Base-by-base conservation (phyloP, 345 rosid genomes). In the Citrus inodora region DNA sequence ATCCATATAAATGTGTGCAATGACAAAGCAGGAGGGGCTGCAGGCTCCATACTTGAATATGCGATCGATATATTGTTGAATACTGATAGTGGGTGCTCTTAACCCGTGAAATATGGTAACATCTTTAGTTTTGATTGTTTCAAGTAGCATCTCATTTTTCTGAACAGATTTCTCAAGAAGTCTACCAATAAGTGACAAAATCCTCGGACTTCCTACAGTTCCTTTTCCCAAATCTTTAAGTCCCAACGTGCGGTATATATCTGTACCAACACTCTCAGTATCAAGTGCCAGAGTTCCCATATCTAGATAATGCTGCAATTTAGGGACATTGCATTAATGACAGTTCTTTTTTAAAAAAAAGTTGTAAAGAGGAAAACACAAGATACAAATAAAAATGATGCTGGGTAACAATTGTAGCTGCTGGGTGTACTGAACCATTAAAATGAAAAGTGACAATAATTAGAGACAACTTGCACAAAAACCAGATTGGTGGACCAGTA, bases 1-100 rank as follows among this genome's bases (percentile, higher is more conserved):
- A 73, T 91, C 89, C 80, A 94, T 80, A 72, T 96, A 93, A 75
- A 96, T 86, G 65, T 85, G 90, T 1, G 97, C 97, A 70, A 90
- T 72, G 27, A 95, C 86, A 67, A 93, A 95, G 90, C 99, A 95
- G n/a, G 97, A 91, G 0, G 98, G 95, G 69, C 98, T 95, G 88
- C 99, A 96, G 71, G 82, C 79, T 22, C 92, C 89, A 82, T 96
- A 94, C 83, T 89, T 90, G 87, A 92, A 93, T 70, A 96, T 92
- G 62, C 98, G 94, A 67, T 91, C 89, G 66, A 93, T 75, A 82
- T 95, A 95, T 28, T 88, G 88, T 40, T 78, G 78, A 83, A 95
- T 87, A 78, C 85, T 88, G 69, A 95, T 88, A 24, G 88, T 53
- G 7, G 99, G 98, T 0, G 73, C 88, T 81, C 88, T 89, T 71